Evolutionary conservation across 2,329 filamentous ascomycete species (phyloP).

Genomic region (Keithomyces neogunnii): DNA sequence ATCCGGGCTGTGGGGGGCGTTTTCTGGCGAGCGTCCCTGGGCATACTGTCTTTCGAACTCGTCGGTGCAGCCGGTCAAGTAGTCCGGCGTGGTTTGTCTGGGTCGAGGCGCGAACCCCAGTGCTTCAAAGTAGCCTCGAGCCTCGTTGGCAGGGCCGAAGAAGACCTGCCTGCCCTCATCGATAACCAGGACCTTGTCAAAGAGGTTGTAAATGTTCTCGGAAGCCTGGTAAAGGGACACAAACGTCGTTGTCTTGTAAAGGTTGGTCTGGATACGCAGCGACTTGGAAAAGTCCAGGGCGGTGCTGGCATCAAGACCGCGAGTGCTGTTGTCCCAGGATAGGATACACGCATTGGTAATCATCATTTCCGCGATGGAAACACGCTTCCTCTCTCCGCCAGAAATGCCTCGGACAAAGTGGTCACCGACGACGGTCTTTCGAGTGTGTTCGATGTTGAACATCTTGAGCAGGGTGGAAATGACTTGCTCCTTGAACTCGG

Average conservation of each 20-base stretch:
- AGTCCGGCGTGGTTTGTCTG: constrained; percentile 73
- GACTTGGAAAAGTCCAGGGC: constrained; percentile 61
- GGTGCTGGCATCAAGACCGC: constrained; percentile 60
- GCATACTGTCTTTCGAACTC: constrained; percentile 75
- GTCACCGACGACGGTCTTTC: constrained; percentile 77
- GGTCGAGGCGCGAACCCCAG: constrained; percentile 69
- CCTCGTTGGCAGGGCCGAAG: constrained; percentile 61
- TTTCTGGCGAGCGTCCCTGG: constrained; percentile 52
- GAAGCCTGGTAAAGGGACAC: constrained; percentile 82
- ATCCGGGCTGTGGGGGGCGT: constrained; percentile 61
- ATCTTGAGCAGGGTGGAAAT: constrained; percentile 71
- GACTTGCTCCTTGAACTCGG: constrained; percentile 69
- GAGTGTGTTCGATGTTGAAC: constrained; percentile 90
- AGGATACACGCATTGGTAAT: constrained; percentile 63
- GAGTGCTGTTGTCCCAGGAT: constrained; percentile 69
- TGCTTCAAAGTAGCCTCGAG: constrained; percentile 65
- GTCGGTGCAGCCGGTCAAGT: constrained; percentile 74
- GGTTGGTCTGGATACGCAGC: constrained; percentile 71
- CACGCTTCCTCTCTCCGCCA: constrained; percentile 71
- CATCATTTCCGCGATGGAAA: constrained; percentile 79
- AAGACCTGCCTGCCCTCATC: constrained; percentile 68
- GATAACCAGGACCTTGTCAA: constrained; percentile 80
- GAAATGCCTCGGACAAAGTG: constrained; percentile 72
- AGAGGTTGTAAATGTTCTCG: constrained; percentile 69
- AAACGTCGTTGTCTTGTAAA: constrained; percentile 77